Base-by-base conservation (phyloP, 2,329 filamentous ascomycete species). In the Hymenoscyphus albidus region DNA sequence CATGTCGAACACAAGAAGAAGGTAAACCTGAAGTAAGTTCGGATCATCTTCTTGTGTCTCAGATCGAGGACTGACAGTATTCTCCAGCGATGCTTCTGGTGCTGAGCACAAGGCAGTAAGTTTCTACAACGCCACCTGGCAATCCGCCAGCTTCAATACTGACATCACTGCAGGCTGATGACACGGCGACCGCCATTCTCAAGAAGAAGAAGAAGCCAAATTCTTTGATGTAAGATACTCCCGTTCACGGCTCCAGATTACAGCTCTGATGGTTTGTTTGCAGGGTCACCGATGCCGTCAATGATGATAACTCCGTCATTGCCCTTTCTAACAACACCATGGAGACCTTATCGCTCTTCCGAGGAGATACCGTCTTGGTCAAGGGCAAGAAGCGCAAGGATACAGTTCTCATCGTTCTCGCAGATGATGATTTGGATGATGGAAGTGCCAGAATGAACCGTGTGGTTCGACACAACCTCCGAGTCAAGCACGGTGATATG, bases 121-220 rank as follows among this genome's bases (percentile, higher is more conserved):
- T 75, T 73, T 65, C 62, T 59, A 44, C 59, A 64, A 63, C 62
- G 64, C 64, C 70, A 73, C 68, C 68, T 71, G 67, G 70, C 68
- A 44, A 71, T 70, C 62, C 68, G 64, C 61, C 64, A 66, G 65
- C 59, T 64, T 54, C 12, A 54, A 72, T 71, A 73, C 76, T 78
- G 72, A 82, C 76, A 65, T 66, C 39, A 54, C 38, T 69, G 65
- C 75, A 96, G 88, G 88, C 92, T 74, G 91, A 97, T 78, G 95
- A 97, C 77, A 92, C 89, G 68, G 88, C 95, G 62, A 99, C 95
- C 57, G 95, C 95, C 72, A 99, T 99, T 74, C 87, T 99, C 76
- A 98, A 97, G 85, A 98, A 98, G 87, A 99, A 99, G 90, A 99
- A 99, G 93, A 99, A 99, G 92, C 93, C 93, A 74, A 99, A 99